A percentile compares a stretch with the other conserved stretches of the same genome.
These are phyloP conservation scores for Penicillium sp. DNA, from an alignment of 2,329 filamentous ascomycete genomes.

Conservation along the genomic window DNA sequence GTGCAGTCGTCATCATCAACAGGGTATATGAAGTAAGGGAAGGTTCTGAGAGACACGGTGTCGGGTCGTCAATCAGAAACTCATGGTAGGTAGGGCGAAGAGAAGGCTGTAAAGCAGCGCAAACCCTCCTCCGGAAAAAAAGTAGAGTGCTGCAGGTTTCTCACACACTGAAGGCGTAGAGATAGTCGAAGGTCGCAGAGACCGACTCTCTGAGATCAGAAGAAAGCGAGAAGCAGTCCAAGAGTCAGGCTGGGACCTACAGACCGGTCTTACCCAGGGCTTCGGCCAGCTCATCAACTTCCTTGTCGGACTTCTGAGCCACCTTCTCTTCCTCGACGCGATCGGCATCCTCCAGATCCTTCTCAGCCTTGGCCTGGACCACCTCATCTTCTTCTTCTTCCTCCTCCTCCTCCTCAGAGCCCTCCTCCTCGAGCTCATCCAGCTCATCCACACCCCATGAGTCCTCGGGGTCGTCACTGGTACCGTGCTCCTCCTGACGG, in stretches of 20 bases:
- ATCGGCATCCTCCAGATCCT: slow-evolving; percentile 68
- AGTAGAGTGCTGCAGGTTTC: background rate
- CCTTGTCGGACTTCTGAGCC: slow-evolving; percentile 73
- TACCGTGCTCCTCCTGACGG: slow-evolving; percentile 70
- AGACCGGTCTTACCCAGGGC: slow-evolving; percentile 69
- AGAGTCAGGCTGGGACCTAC: slow-evolving; percentile 21
- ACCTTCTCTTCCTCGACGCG: slow-evolving; percentile 62
- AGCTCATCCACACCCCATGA: slow-evolving; percentile 84
- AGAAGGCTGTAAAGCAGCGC: background rate
- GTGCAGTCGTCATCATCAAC: slow-evolving; percentile 29
- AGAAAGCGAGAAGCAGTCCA: slow-evolving; percentile 5
- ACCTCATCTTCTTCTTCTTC: slow-evolving; percentile 70
- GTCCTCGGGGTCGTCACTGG: slow-evolving; percentile 69
- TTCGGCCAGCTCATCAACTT: slow-evolving; percentile 78
- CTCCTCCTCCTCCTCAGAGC: slow-evolving; percentile 68
- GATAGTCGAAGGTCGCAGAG: slow-evolving; percentile 4
- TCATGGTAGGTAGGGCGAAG: slow-evolving; percentile 11
- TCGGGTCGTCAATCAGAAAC: slow-evolving; percentile 23
- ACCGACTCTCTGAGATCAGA: slow-evolving; percentile 1
- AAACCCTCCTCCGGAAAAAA: background rate
- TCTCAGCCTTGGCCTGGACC: slow-evolving; percentile 55
- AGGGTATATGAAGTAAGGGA: slow-evolving; percentile 28
- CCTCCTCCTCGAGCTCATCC: slow-evolving; percentile 78
- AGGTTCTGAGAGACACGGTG: slow-evolving; percentile 17
- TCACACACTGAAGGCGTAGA: background rate